Base-by-base conservation (phyloP, 148 eudicot genomes). In the Persicaria tinctoria region DNA sequence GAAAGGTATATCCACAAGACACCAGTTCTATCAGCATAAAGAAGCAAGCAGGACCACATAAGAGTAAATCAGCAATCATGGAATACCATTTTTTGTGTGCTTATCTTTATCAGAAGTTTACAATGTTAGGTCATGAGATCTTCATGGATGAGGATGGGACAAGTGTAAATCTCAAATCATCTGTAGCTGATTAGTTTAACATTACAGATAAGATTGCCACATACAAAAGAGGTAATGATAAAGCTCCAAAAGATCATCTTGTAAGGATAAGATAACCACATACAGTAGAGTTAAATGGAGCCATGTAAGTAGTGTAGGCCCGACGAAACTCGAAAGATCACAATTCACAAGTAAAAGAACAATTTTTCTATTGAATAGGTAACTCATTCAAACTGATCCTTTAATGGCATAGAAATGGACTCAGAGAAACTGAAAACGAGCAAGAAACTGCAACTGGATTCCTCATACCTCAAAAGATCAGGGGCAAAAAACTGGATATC, bases 231-330 rank as follows among this genome's bases (percentile, higher is more conserved):
- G 70, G 70, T 13, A 66, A 5, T 7, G 48, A 66, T 41, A 66
- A 41, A 41, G 18, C 70, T 41, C 70, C 70, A 66, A 9, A 44
- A 66, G 13, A 41, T 41, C 47, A 7, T 2, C 47, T 9, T 66
- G 9, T 8, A 66, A 66, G 47, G 70, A 66, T 66, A 66, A 66
- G 70, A 66, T 9, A 13, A 47, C 70, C 70, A 66, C 70, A 41
- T 66, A 12, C 11, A 32, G 1, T 38, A 41, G 48, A 27, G 47
- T 20, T 12, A 41, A 41, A 66, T 44, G 46, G 9, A 66, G 68
- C 7, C 46, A 32, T 32, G 68, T 3, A 59, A 17, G 38, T 17
- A 4, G 20, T 63, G 68, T 63, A 63, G 68, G 68, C 45, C 46
- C 38, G 14, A 63, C 7, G 3, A 63, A 63, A 63, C 46, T 23